These are phyloP conservation scores for Allium sativum DNA, from an alignment of 106 monocot species.

Conservation along the genomic window DNA sequence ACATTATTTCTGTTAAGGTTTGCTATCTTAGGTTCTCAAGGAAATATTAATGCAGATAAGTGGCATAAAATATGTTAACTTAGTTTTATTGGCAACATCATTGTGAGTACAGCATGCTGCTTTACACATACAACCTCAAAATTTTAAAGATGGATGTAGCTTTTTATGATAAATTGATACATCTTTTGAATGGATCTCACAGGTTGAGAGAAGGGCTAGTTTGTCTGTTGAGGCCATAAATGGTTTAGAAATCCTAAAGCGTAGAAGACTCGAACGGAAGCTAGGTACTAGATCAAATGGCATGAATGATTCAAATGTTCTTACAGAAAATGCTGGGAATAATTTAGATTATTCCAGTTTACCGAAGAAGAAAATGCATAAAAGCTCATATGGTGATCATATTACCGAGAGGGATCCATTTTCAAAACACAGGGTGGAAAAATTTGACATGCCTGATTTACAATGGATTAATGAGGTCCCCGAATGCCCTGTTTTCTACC, in stretches of 20 bases:
- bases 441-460: conserved; percentile 58
- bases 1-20: too few relatives aligned
- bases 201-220: conserved; percentile 64
- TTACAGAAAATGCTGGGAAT: conserved; percentile 63
- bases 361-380: conserved; percentile 28
- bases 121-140: too few relatives aligned
- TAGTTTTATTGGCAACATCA: too few relatives aligned
- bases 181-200: background rate
- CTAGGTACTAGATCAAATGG: conserved; percentile 13
- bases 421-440: conserved; percentile 38
- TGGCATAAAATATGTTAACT: too few relatives aligned
- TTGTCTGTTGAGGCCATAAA: conserved; percentile 45
- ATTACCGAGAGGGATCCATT: conserved; percentile 22
- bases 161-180: background rate
- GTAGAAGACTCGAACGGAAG: conserved; percentile 34
- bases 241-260: conserved; percentile 56
- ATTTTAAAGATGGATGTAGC: background rate
- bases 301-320: conserved; percentile 20
- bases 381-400: conserved; percentile 16
- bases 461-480: conserved; percentile 86
- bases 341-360: conserved; percentile 30
- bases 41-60: background rate
- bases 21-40: background rate
- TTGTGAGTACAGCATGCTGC: too few relatives aligned
- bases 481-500: conserved; percentile 78